A percentile compares a stretch with the other conserved stretches of the same genome.
Evolutionary conservation across 495 filamentous ascomycete species (phyloP).

Genomic region (Aspergillus nidulans): DNA sequence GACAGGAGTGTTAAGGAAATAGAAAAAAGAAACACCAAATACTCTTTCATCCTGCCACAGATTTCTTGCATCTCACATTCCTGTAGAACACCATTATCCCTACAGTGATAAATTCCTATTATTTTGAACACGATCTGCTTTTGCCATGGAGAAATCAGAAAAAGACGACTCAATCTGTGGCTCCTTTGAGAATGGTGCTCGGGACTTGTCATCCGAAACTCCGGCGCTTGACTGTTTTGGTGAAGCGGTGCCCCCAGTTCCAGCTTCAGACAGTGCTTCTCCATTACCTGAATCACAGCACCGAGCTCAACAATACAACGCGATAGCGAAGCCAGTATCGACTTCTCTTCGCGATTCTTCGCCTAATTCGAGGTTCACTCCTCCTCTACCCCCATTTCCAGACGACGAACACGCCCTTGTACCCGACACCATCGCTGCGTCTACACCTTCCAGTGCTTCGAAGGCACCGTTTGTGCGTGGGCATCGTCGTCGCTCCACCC

Average conservation of each 20-base stretch:
- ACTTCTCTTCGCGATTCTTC: not conserved
- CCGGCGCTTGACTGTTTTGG: conserved; percentile 26
- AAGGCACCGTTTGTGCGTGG: conserved; percentile 41
- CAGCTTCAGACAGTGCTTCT: not conserved
- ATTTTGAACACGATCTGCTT: not conserved
- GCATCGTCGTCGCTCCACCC: conserved; percentile 46
- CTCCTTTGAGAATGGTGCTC: conserved; percentile 14
- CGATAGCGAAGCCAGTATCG: conserved; percentile 1
- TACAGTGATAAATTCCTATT: not conserved
- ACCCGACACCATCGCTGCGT: conserved; percentile 38
- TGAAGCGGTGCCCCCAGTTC: conserved; percentile 6
- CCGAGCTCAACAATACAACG: conserved; percentile 4
- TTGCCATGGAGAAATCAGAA: conserved; percentile 7
- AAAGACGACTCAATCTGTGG: conserved; percentile 8
- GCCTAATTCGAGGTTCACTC: not conserved
- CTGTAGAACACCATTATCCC: not conserved
- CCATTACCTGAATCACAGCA: not conserved
- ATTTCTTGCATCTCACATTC: not conserved
- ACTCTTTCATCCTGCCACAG: conserved; percentile 4
- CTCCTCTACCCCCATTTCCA: not conserved
- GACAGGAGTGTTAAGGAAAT: conserved; percentile 6
- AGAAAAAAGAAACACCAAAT: conserved; percentile 10
- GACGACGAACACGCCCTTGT: conserved; percentile 11
- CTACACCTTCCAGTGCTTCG: conserved; percentile 29
- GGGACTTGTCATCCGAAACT: conserved; percentile 19